A percentile compares a stretch with the other conserved stretches of the same genome.
Conservation (phyloP, 2,329 filamentous ascomycete genomes). For the Fusarium stilboides region DNA sequence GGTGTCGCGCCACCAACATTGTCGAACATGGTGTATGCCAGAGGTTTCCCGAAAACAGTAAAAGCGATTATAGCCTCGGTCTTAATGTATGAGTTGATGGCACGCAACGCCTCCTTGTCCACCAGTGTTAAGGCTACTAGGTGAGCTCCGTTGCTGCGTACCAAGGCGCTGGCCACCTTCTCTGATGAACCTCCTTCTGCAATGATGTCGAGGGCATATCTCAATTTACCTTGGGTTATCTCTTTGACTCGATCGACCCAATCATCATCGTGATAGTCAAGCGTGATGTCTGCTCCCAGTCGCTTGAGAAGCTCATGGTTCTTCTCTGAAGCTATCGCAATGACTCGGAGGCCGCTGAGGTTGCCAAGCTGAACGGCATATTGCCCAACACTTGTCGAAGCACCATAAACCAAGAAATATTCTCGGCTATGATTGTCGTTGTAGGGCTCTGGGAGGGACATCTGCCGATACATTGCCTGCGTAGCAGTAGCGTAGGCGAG, state of each 20-base stretch:
- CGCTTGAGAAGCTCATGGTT: constrained; percentile 2
- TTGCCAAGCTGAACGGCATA: constrained; percentile 23
- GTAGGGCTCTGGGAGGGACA: not conserved
- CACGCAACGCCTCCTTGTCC: not conserved
- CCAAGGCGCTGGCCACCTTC: not conserved
- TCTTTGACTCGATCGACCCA: constrained; percentile 14
- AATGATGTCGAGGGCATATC: constrained; percentile 15
- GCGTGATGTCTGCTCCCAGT: not conserved
- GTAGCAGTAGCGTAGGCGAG: constrained; percentile 20
- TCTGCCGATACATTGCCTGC: constrained; percentile 3
- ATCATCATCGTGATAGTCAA: constrained; percentile 9
- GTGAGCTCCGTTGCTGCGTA: not conserved
- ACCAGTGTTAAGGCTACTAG: constrained; percentile 11
- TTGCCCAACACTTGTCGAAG: constrained; percentile 18
- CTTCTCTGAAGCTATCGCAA: constrained; percentile 14
- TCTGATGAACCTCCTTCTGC: not conserved
- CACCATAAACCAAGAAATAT: constrained; percentile 10
- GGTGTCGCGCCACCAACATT: not conserved
- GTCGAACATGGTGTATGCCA: constrained; percentile 14
- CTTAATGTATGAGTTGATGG: constrained; percentile 1
- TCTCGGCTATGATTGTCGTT: accelerated
- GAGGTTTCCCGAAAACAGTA: constrained; percentile 15
- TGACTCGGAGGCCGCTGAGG: constrained; percentile 3
- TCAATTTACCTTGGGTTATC: not conserved
- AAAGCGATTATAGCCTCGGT: constrained; percentile 7